These are phyloP conservation scores for Metschnikowia shivogae DNA, from an alignment of 805 yeast genomes.

Conservation along the genomic window DNA sequence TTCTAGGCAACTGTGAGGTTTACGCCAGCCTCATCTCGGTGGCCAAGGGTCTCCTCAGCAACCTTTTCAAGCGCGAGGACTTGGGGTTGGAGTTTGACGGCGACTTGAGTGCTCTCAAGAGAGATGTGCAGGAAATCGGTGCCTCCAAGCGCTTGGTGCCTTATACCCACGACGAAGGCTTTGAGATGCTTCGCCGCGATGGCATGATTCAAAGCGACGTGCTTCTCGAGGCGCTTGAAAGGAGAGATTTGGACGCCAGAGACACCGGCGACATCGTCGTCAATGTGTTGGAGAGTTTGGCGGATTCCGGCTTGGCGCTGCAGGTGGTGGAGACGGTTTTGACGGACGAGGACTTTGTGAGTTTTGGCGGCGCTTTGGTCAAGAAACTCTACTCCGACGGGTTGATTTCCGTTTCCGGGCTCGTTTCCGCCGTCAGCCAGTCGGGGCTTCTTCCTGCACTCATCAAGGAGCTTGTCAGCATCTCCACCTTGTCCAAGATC, in stretches of 20 bases:
- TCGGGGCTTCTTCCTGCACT: constrained; percentile 33
- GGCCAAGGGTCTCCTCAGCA: constrained; percentile 25
- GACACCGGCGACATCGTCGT: constrained; percentile 28
- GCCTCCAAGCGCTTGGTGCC: constrained; percentile 2
- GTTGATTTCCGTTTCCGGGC: constrained; percentile 25
- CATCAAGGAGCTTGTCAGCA: constrained; percentile 30
- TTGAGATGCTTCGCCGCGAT: constrained; percentile 14
- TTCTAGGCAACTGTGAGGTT: constrained; percentile 36
- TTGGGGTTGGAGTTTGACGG: background rate
- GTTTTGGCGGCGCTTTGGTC: constrained; percentile 35
- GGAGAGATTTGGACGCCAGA: constrained; percentile 13
- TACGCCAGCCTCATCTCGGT: constrained; percentile 32
- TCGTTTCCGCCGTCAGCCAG: constrained; percentile 29
- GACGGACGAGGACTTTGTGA: constrained; percentile 34
- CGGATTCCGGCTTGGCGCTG: constrained; percentile 38
- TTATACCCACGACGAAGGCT: constrained; percentile 12
- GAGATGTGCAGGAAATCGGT: background rate
- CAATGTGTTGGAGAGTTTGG: constrained; percentile 39
- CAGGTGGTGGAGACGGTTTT: constrained; percentile 36
- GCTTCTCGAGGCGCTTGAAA: constrained; percentile 7
- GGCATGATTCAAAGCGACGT: constrained; percentile 8
- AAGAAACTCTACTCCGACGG: constrained; percentile 26
- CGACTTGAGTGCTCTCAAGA: background rate
- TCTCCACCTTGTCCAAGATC: constrained; percentile 31
- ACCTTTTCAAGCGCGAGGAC: constrained; percentile 8